Conservation (phyloP, 805 yeast genomes). For the Pichia deserticola region DNA sequence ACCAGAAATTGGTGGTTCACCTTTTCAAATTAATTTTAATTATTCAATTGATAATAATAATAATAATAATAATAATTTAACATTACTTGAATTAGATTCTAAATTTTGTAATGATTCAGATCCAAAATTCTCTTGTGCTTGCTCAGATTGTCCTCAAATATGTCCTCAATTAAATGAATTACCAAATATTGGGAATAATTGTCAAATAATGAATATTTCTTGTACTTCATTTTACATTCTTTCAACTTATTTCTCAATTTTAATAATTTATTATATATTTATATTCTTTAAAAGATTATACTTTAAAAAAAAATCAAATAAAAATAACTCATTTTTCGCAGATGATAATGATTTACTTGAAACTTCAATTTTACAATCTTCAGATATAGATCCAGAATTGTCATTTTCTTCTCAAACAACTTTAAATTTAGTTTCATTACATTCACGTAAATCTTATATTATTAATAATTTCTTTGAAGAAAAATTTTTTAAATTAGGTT, state of each 20-base stretch:
- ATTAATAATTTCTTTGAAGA: slow-evolving; percentile 42
- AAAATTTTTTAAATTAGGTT: slow-evolving; percentile 45
- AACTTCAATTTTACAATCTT: neutral
- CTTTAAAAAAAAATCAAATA: neutral
- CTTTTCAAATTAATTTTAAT: slow-evolving; percentile 80
- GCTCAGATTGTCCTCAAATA: slow-evolving; percentile 77
- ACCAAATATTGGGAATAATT: slow-evolving; percentile 27
- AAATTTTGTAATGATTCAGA: slow-evolving; percentile 52
- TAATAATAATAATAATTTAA: slow-evolving; percentile 20
- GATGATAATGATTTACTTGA: slow-evolving; percentile 9
- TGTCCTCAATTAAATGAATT: slow-evolving; percentile 65
- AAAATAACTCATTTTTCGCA: slow-evolving; percentile 1
- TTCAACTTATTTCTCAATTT: slow-evolving; percentile 33
- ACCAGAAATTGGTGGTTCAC: slow-evolving; percentile 91
- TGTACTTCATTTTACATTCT: slow-evolving; percentile 66
- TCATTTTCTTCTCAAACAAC: slow-evolving; percentile 1
- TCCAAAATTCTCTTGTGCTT: slow-evolving; percentile 64
- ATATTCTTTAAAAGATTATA: neutral
- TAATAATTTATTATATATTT: slow-evolving; percentile 1
- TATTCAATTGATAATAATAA: slow-evolving; percentile 25
- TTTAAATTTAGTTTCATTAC: slow-evolving; percentile 11
- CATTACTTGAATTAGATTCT: slow-evolving; percentile 23
- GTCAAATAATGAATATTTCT: slow-evolving; percentile 49
- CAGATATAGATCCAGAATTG: neutral
- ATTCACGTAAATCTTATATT: slow-evolving; percentile 33